These are phyloP conservation scores for Quercus rubra DNA, from an alignment of 306 rosid species.

Conservation along the genomic window DNA sequence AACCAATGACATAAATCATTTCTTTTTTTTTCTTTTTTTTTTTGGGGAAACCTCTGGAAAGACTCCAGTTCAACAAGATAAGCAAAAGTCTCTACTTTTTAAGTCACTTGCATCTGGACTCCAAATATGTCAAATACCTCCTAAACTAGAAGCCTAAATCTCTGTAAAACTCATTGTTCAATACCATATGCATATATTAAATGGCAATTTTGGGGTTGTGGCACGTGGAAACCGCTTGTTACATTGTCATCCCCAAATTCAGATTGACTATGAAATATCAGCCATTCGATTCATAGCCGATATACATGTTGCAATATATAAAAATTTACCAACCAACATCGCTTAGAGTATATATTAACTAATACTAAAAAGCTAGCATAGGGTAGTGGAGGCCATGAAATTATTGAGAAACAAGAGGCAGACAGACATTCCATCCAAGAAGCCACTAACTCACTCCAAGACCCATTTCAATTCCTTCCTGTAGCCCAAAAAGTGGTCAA, in stretches of 20 bases:
- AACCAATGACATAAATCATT: neutral
- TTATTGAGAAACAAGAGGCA: neutral
- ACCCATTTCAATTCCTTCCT: neutral
- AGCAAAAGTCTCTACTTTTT: no score
- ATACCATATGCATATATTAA: neutral
- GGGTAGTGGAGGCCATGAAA: constrained; percentile 19
- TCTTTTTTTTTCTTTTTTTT: neutral
- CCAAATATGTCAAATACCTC: neutral
- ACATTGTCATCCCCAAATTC: constrained; percentile 12
- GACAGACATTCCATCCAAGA: constrained; percentile 34
- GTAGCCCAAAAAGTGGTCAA: neutral
- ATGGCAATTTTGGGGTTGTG: neutral
- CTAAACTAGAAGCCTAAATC: neutral
- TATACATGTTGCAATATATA: neutral
- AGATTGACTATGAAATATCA: neutral
- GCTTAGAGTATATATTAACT: neutral
- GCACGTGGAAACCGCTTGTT: neutral
- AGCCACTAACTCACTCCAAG: constrained; percentile 3
- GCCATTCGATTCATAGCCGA: neutral
- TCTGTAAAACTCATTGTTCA: neutral
- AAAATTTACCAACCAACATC: neutral
- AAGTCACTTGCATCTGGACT: neutral
- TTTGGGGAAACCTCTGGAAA: neutral
- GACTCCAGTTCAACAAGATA: neutral
- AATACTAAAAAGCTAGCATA: neutral